phyloP scores from a whole-genome alignment of 2,329 filamentous ascomycete genomes.

The Rhynchosporium graminicola region DNA sequence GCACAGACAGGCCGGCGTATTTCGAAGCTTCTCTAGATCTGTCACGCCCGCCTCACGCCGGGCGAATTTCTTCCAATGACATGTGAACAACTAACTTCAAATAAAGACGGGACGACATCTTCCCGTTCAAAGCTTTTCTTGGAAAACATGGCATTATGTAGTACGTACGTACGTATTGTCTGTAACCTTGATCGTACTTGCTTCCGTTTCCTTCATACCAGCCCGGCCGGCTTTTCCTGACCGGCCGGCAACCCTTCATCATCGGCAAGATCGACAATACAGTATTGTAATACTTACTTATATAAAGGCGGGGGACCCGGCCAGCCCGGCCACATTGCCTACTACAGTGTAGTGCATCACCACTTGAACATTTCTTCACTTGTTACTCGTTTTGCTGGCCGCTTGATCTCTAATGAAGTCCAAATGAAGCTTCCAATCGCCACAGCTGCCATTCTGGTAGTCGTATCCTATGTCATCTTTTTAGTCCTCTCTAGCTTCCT shows the following conservation, averaged over 20 bases:
- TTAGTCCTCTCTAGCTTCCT: constrained; percentile 22
- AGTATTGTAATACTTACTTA: background rate
- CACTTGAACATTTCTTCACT: background rate
- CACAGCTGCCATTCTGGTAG: constrained; percentile 8
- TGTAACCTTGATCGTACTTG: no score
- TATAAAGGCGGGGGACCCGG: background rate
- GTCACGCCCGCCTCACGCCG: background rate
- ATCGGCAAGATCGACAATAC: background rate
- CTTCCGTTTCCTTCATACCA: background rate
- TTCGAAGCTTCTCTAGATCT: background rate
- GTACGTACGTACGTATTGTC: no score
- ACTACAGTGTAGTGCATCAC: background rate
- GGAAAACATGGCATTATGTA: background rate
- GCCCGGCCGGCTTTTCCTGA: constrained; percentile 4
- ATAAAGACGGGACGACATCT: background rate
- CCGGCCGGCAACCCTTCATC: background rate
- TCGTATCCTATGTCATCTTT: constrained; percentile 29
- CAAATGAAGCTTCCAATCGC: constrained; percentile 13
- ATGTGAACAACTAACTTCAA: no score
- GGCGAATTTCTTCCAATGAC: background rate
- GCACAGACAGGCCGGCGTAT: no score
- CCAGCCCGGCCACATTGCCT: background rate
- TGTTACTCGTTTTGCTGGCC: background rate
- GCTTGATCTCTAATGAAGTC: background rate
- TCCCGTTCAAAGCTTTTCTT: background rate